Evolutionary conservation across 1,139 yeast species (phyloP).

Genomic region (Zygoascus meyerae): DNA sequence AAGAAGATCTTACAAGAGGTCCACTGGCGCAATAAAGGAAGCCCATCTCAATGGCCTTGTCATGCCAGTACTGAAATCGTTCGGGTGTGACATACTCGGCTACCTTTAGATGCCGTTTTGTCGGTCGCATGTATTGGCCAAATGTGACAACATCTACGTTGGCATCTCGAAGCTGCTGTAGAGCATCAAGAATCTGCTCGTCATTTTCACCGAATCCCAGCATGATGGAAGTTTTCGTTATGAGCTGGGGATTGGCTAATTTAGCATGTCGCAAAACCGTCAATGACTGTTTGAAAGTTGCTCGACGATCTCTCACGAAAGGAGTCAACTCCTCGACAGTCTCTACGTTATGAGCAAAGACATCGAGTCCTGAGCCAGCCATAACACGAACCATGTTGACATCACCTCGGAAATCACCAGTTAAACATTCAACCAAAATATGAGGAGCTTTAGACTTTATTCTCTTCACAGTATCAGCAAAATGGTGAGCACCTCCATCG

Average conservation of each 20-base stretch:
- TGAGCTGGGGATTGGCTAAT: slow-evolving; percentile 60
- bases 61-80: slow-evolving; percentile 90
- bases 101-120: slow-evolving; percentile 97
- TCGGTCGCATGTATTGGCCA: slow-evolving; percentile 99
- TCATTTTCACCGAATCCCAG: slow-evolving; percentile 96
- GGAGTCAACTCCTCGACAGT: slow-evolving; percentile 96
- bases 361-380: slow-evolving; percentile 87
- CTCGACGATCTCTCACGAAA: slow-evolving; percentile 91
- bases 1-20: slow-evolving; percentile 91
- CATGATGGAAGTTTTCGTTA: slow-evolving; percentile 95
- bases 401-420: slow-evolving; percentile 95
- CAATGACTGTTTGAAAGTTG: slow-evolving; percentile 86
- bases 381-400: slow-evolving; percentile 70
- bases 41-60: slow-evolving; percentile 81
- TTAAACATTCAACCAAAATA: slow-evolving; percentile 83
- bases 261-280: slow-evolving; percentile 77
- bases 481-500: slow-evolving; percentile 92
- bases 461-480: slow-evolving; percentile 77
- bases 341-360: slow-evolving; percentile 94
- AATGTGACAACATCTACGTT: slow-evolving; percentile 93
- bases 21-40: slow-evolving; percentile 96
- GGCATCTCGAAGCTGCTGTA: slow-evolving; percentile 66
- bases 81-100: slow-evolving; percentile 95
- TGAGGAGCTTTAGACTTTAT: slow-evolving; percentile 88
- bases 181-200: slow-evolving; percentile 72